phyloP scores from a whole-genome alignment of 805 yeast species.

The Metschnikowia gelsemii region DNA sequence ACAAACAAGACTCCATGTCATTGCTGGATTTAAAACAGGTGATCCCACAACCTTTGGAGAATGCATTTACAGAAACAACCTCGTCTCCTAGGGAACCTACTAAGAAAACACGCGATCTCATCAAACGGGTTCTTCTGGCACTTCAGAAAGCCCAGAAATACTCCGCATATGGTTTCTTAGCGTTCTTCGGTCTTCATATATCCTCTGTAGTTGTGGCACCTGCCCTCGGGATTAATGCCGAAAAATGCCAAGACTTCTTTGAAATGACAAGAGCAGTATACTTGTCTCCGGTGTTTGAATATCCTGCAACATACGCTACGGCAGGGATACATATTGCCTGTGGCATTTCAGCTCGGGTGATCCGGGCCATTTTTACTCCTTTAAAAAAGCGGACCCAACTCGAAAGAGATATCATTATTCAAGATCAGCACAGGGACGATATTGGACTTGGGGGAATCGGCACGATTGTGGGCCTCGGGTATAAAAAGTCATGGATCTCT shows the following conservation, averaged over 20 bases:
- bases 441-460: conserved; percentile 63
- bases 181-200: conserved; percentile 58
- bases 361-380: conserved; percentile 9
- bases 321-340: conserved; percentile 49
- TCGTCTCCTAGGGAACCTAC: conserved; percentile 1
- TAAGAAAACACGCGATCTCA: conserved; percentile 7
- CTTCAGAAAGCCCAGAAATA: conserved; percentile 49
- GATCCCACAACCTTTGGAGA: conserved; percentile 18
- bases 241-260: conserved; percentile 51
- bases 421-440: conserved; percentile 39
- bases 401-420: conserved; percentile 24
- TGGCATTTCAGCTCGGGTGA: conserved; percentile 49
- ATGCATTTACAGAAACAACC: conserved; percentile 1
- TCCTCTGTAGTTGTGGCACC: conserved; percentile 57
- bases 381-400: conserved; percentile 13
- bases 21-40: conserved; percentile 15
- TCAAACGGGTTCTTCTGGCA: conserved; percentile 11
- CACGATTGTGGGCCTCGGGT: conserved; percentile 55
- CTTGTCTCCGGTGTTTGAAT: conserved; percentile 52
- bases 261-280: conserved; percentile 62
- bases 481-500: conserved; percentile 46
- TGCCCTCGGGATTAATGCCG: conserved; percentile 37
- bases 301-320: conserved; percentile 46
- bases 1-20: conserved; percentile 5
- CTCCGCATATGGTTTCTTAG: conserved; percentile 56